Percentiles rank a stretch among this genome's conserved stretches.
These are phyloP conservation scores for Hericium erinaceus DNA, from an alignment of 768 basidiomycete genomes.

Conservation along the genomic window DNA sequence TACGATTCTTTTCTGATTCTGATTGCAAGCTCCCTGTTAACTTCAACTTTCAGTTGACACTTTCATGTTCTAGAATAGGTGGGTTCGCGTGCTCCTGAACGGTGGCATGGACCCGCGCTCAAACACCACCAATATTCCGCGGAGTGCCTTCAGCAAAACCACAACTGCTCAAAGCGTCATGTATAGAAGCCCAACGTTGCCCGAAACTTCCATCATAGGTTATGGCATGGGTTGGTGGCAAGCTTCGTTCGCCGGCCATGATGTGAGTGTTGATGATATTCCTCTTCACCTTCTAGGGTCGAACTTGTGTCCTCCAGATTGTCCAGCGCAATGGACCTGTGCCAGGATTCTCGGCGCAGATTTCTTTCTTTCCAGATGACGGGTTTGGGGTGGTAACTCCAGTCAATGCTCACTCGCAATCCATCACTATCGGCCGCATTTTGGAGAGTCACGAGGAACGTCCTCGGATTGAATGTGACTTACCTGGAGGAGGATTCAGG, in stretches of 20 bases:
- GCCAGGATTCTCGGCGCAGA: neutral
- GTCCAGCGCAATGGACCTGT: neutral
- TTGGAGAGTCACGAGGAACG: neutral
- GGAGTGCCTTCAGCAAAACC: constrained; percentile 18
- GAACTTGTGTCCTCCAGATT: neutral
- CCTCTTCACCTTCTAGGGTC: too few relatives aligned
- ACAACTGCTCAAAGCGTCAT: constrained; percentile 18
- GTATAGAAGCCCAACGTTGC: too few relatives aligned
- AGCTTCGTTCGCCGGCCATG: constrained; percentile 29
- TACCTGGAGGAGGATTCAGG: too few relatives aligned
- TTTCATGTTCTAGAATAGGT: constrained; percentile 14
- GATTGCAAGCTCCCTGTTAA: too few relatives aligned
- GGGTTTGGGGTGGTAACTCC: constrained; percentile 2
- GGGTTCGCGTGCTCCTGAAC: constrained; percentile 29
- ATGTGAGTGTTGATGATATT: constrained; percentile 19
- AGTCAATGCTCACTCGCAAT: constrained; percentile 1
- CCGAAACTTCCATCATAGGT: constrained; percentile 19
- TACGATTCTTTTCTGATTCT: too few relatives aligned
- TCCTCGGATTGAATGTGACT: neutral
- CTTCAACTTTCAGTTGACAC: too few relatives aligned
- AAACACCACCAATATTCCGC: constrained; percentile 26
- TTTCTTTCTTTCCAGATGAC: neutral
- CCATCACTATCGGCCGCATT: neutral
- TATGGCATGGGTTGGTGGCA: constrained; percentile 39
- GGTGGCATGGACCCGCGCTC: constrained; percentile 22